phyloP scores from a whole-genome alignment of 2,329 filamentous ascomycete genomes.

The Daldinia sp. region DNA sequence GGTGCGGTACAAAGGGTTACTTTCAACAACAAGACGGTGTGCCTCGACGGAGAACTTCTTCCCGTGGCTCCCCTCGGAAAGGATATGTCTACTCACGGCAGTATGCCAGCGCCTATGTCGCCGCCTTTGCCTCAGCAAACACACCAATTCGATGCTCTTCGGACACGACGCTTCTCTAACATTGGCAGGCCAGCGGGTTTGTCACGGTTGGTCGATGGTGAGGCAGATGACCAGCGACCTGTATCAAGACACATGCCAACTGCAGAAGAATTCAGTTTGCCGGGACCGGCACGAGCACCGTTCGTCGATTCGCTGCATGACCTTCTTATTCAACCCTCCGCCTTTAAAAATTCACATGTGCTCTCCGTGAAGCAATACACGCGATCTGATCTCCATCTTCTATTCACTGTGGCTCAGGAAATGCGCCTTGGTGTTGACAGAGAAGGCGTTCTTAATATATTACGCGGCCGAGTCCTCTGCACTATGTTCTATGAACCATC shows the following conservation, averaged over 20 bases:
- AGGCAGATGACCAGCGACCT: slow-evolving; percentile 47
- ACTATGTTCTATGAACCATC: slow-evolving; percentile 99
- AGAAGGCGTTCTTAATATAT: slow-evolving; percentile 86
- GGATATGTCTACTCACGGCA: slow-evolving; percentile 79
- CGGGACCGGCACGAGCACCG: slow-evolving; percentile 62
- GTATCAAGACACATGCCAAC: slow-evolving; percentile 45
- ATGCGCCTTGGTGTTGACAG: slow-evolving; percentile 96
- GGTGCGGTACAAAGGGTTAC: slow-evolving; percentile 80
- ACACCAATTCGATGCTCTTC: slow-evolving; percentile 54
- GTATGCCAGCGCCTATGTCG: slow-evolving; percentile 63
- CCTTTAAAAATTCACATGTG: slow-evolving; percentile 91
- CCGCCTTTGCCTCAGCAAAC: slow-evolving; percentile 60
- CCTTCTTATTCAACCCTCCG: slow-evolving; percentile 78
- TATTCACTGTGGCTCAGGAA: slow-evolving; percentile 97
- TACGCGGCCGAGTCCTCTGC: slow-evolving; percentile 87
- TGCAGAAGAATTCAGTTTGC: slow-evolving; percentile 61
- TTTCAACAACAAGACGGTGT: slow-evolving; percentile 80
- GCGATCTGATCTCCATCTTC: slow-evolving; percentile 86
- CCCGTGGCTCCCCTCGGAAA: slow-evolving; percentile 70
- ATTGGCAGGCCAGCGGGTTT: slow-evolving; percentile 44
- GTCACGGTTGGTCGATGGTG: slow-evolving; percentile 54
- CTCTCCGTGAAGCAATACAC: slow-evolving; percentile 92
- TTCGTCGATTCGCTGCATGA: slow-evolving; percentile 74
- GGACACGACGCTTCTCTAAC: slow-evolving; percentile 52
- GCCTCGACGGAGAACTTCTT: slow-evolving; percentile 76